Base-by-base conservation (phyloP, 2,329 filamentous ascomycete species). In the Fusarium nematophilum region DNA sequence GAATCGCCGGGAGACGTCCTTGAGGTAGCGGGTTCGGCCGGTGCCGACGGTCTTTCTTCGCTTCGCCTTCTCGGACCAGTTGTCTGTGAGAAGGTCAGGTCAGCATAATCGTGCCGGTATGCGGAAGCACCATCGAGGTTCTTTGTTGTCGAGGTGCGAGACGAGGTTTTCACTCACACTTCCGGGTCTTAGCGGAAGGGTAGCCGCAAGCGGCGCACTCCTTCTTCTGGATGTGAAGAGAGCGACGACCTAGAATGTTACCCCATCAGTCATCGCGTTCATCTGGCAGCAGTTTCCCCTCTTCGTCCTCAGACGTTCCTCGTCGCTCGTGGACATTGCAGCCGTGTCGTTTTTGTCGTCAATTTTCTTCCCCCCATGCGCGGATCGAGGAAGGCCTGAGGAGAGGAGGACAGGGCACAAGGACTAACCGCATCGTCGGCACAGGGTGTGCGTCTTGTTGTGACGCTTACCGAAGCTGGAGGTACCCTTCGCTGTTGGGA, bases 11-110 rank as follows among this genome's bases (percentile, higher is more conserved):
- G 93, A 85, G 78, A 99, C 89, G 75, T 86, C 87, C 87, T 96
- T 96, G 79, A 99, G 87, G 85, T 93, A 92, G 79, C 92, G 89
- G 90, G 93, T 95, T 82, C 95, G 92, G 81, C 95, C 95, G 77
- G 92, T 94, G 76, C 95, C 95, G 79, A 91, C 94, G 78, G 94
- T 97, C 93, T 97, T 98, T 90, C 95, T 96, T 82, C 95, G 88
- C 92, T 98, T 98, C 75, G 93, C 94, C 91, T 99, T 99, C 89
- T 98, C 94, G 81, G 91, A 88, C 95, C 95, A 99, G 91, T 99
- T 97, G 90, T 90, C 94, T 98, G 78, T 78, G 44, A 17, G 31
- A 34, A n/a, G 21, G 13, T 40, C 47, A 31, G 33, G 67, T 67
- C 45, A 67, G 64, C 59, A 59, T 60, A 30, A 47, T n/a, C 38